Evolutionary conservation across 805 yeast genomes (phyloP).

Genomic region (Lipomyces anomalus): DNA sequence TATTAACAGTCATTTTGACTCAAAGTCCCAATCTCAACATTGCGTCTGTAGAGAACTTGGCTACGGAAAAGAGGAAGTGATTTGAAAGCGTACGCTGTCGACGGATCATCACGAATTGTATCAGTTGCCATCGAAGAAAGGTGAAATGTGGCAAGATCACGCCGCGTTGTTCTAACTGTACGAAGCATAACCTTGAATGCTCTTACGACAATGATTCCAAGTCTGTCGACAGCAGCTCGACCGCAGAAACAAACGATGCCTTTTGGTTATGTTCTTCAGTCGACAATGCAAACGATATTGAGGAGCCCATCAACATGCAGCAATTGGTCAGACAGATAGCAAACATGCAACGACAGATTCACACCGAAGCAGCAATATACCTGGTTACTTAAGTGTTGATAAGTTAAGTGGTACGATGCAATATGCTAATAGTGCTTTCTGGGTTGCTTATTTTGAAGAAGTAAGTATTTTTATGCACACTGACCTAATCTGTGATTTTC

Average conservation of each 20-base stretch:
- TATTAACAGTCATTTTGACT: too few species aligned
- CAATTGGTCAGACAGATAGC: too few species aligned
- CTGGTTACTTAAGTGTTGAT: conserved; percentile 13
- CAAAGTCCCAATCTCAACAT: too few species aligned
- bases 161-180: conserved; percentile 13
- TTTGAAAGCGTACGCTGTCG: conserved; percentile 8
- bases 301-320: too few species aligned
- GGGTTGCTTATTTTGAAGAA: conserved; percentile 22
- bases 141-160: conserved; percentile 13
- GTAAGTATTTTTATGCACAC: conserved; percentile 1
- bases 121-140: conserved; percentile 14
- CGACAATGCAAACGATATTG: too few species aligned
- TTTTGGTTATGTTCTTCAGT: too few species aligned
- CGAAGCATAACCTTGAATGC: conserved; percentile 8
- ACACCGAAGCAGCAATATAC: too few species aligned
- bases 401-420: conserved; percentile 10
- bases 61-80: background rate
- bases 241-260: too few species aligned
- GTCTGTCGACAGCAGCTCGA: too few species aligned
- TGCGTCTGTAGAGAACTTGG: too few species aligned
- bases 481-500: background rate
- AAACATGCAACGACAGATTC: too few species aligned
- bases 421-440: conserved; percentile 18
- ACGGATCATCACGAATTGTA: conserved; percentile 8
- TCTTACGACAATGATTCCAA: conserved; percentile 6